Percentiles rank a stretch among this genome's conserved stretches.
phyloP scores from a whole-genome alignment of 2,329 filamentous ascomycete species.

The Neodidymelliopsis sp. region DNA sequence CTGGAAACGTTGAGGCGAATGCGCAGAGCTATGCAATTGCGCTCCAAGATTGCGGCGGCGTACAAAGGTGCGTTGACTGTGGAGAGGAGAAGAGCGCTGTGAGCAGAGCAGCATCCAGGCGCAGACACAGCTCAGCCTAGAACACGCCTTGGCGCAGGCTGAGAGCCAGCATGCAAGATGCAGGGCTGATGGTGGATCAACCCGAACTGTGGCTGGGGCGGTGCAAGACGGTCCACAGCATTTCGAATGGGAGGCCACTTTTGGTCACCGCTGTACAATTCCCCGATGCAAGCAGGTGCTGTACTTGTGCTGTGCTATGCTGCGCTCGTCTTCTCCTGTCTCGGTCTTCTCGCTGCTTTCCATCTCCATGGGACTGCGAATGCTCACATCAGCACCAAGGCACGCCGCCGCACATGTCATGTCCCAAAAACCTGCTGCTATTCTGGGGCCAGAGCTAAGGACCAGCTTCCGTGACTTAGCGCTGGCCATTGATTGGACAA shows the following conservation, averaged over 20 bases:
- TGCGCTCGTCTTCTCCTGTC: neutral
- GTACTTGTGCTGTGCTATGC: too few species aligned
- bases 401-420: conserved; percentile 22
- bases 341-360: conserved; percentile 4
- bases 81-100: conserved; percentile 1
- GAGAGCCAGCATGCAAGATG: conserved; percentile 23
- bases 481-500: conserved; percentile 26
- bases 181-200: conserved; percentile 28
- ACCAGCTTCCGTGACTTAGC: conserved; percentile 23
- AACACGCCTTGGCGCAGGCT: conserved; percentile 33
- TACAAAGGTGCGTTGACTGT: conserved; percentile 10
- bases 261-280: neutral
- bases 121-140: conserved; percentile 32
- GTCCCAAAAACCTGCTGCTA: conserved; percentile 33
- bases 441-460: conserved; percentile 26
- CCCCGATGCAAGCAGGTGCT: neutral
- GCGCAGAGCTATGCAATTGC: conserved; percentile 11
- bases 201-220: conserved; percentile 28
- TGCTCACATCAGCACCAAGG: conserved; percentile 24
- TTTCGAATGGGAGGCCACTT: neutral
- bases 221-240: conserved; percentile 5
- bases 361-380: neutral
- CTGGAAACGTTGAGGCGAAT: conserved; percentile 10
- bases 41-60: conserved; percentile 3
- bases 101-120: conserved; percentile 22